Base-by-base conservation (phyloP, 371 early-diverging fungal species). In the Mycotypha africana region DNA sequence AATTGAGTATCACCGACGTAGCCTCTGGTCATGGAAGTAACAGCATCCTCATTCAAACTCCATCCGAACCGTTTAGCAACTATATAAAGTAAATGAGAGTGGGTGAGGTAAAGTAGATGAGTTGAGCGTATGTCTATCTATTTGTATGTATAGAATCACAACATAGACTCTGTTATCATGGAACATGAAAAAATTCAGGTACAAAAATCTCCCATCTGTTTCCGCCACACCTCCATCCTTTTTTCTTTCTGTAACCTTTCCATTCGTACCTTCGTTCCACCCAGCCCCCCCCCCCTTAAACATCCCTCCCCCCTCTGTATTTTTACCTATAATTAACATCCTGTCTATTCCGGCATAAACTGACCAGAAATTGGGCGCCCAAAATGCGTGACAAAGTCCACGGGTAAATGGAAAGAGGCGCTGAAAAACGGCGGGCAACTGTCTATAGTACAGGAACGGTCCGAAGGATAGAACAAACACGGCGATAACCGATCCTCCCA, bases 361-460 rank as follows among this genome's bases (percentile, higher is more conserved):
- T 0, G 97, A 94, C 97, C 97, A 97, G 60, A 92, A 81, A 60
- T 97, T 97, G 15, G 97, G 95, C 0, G 98, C 98, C 98, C 98
- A 96, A 61, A 88, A 94, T 4, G 96, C 94, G 62, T 96, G 97
- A 56, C 85, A 85, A 16, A 97, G 77, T 12, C 98, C 98, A 12
- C 98, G 85, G 60, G 90, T 92, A 71, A 97, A 97, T 8, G 96
- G 96, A 57, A 97, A 97, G 26, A 97, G 76, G 2, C 98, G 83
- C n/a, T 79, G 59, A 3, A 84, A 47, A n/a, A 97, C 60, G 51
- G 91, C 89, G 10, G 82, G 84, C 11, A 86, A 35, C 42, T 89
- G 89, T 14, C 76, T 68, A 51, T 77, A 45, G 35, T 70, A 74
- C 3, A 70, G 57, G 51, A 95, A 95, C 0, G 97, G 97, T 2